A percentile compares a stretch with the other conserved stretches of the same genome.
Evolutionary conservation across 306 rosid species (phyloP).

Genomic region (Comarum palustre): DNA sequence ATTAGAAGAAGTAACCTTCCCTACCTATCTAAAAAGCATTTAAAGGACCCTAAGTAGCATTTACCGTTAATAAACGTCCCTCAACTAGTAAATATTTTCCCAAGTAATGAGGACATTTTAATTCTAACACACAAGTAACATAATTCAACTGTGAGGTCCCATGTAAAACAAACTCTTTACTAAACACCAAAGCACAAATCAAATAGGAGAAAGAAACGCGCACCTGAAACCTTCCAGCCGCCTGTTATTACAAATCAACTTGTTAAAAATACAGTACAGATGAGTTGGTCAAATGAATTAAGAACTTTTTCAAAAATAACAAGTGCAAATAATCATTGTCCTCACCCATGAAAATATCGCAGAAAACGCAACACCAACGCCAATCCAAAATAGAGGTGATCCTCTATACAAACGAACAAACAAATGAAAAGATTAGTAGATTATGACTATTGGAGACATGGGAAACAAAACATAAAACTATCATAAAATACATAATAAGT

Average conservation of each 20-base stretch:
- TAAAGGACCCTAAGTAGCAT: background rate
- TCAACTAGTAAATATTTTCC: background rate
- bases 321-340: constrained; percentile 19
- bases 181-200: background rate
- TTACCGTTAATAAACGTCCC: background rate
- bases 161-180: background rate
- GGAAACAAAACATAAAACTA: background rate
- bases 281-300: constrained; percentile 6
- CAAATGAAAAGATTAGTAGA: constrained; percentile 16
- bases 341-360: constrained; percentile 90
- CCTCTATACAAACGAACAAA: constrained; percentile 47
- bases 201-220: constrained; percentile 29
- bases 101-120: background rate
- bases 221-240: constrained; percentile 75
- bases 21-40: background rate
- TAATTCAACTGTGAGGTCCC: background rate
- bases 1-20: background rate
- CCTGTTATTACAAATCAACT: constrained; percentile 55
- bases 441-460: background rate
- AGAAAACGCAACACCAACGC: constrained; percentile 92
- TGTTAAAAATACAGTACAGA: constrained; percentile 33
- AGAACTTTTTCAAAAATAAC: background rate
- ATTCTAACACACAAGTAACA: background rate
- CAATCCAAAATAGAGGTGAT: constrained; percentile 93
- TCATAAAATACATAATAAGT: background rate